Base-by-base conservation (phyloP, 2,329 filamentous ascomycete genomes). In the Immersiporthe knoxdaviesiana region DNA sequence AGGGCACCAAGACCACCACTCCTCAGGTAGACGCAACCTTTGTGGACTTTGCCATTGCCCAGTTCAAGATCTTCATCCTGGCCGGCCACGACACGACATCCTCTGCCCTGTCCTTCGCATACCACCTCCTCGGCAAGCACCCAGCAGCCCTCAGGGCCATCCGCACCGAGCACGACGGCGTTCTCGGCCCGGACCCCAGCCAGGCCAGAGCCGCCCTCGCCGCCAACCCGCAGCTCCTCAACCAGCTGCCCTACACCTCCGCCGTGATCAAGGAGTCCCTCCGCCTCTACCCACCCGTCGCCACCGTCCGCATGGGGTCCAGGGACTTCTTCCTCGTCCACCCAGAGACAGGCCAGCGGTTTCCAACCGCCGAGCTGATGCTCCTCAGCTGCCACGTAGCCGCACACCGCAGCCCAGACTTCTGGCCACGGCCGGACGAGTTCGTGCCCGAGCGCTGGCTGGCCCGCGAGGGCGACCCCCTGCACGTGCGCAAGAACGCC, bases 261-360 rank as follows among this genome's bases (percentile, higher is more conserved):
- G 85, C 84, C 24, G 81, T 87, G 7, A 81, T 87, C 68, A 86
- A 86, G 69, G 87, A 90, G 74, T 77, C 81, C 0, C 78, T 88
- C 0, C 81, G 86, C 2, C 72, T 88, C n/a, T 85, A 82, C 68
- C 85, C 85, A 0, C 80, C 85, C 2, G 83, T 71, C 75, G 79
- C 78, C 39, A 78, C 80, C 2, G 75, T 82, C 21, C 79, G 83
- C n/a, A 66, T 72, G 3, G 79, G 78, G 7, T 41, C 62, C 6
- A 24, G 68, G 3, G 77, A 77, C 35, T 76, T 77, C 71, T 79
- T 78, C 18, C 71, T 81, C 68, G 78, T 76, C 37, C 77, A 84
- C 30, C 59, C 69, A 2, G 67, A 67, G 10, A 76, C 80, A 1
- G 82, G 81, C 8, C 73, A 78, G 30, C 71, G 75, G 4, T 81